Conservation (phyloP, 2,329 filamentous ascomycete genomes). For the Xylariaceae sp. region DNA sequence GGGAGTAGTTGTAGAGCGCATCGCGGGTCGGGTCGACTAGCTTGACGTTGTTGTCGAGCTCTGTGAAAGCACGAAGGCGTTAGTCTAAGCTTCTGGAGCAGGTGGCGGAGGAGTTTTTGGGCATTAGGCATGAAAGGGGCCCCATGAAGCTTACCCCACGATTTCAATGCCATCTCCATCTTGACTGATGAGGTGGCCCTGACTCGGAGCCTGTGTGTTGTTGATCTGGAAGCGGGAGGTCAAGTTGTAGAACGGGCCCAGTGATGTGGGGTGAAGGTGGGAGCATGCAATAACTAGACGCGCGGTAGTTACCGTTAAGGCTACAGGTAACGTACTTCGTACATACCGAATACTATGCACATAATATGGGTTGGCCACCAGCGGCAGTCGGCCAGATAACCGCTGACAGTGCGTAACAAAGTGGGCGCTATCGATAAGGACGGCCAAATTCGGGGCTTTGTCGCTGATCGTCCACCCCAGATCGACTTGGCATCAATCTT, state of each 20-base stretch:
- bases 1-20: conserved; percentile 82
- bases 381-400: no score
- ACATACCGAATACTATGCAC: no score
- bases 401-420: no score
- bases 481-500: conserved; percentile 14
- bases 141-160: conserved; percentile 51
- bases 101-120: conserved; percentile 19
- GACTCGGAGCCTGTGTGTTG: conserved; percentile 5
- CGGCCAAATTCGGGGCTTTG: conserved; percentile 24
- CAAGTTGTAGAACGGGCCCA: no score
- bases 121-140: conserved; percentile 3
- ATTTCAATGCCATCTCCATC: conserved; percentile 56
- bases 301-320: not conserved
- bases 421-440: conserved; percentile 32
- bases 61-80: conserved; percentile 42
- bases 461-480: conserved; percentile 1
- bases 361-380: not conserved
- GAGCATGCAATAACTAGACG: conserved; percentile 6
- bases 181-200: conserved; percentile 20
- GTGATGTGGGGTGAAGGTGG: conserved; percentile 20
- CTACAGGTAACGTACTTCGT: no score
- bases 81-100: conserved; percentile 4
- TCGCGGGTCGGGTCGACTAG: conserved; percentile 84
- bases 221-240: not conserved
- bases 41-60: conserved; percentile 80